Evolutionary conservation across 306 rosid species (phyloP).

Genomic region (Myrica gale): DNA sequence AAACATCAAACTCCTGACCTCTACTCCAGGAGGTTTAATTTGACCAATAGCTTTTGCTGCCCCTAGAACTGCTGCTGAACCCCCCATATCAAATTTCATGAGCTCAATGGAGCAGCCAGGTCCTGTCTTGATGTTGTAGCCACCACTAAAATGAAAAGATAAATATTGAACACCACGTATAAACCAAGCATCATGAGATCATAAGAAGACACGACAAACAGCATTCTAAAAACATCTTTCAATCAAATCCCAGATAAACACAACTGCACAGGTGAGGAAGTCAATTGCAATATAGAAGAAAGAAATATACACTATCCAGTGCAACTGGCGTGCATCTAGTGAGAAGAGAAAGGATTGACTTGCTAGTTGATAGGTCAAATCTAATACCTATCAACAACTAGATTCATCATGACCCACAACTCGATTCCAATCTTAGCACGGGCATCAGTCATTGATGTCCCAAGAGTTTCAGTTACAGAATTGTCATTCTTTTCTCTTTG

Average conservation of each 20-base stretch:
- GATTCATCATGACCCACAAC: slow-evolving; percentile 16
- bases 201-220: slow-evolving; percentile 4
- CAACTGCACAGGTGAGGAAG: not conserved
- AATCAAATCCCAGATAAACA: not conserved
- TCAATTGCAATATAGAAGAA: not conserved
- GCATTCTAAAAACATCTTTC: not conserved
- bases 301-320: not conserved
- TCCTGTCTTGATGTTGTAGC: slow-evolving; percentile 99
- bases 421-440: not conserved
- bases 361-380: slow-evolving; percentile 11
- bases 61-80: slow-evolving; percentile 96
- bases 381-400: slow-evolving; percentile 4
- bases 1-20: slow-evolving; percentile 50
- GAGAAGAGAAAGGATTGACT: slow-evolving; percentile 4
- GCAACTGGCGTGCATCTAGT: not conserved
- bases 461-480: not conserved
- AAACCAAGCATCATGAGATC: not conserved
- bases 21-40: slow-evolving; percentile 94
- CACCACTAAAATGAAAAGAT: slow-evolving; percentile 62
- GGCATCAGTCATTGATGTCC: slow-evolving; percentile 16
- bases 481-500: slow-evolving; percentile 13
- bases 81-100: slow-evolving; percentile 98
- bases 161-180: not conserved
- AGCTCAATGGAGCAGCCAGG: slow-evolving; percentile 85
- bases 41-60: slow-evolving; percentile 96